A percentile compares a stretch with the other conserved stretches of the same genome.
These are phyloP conservation scores for Globisporangium acanthophoron DNA, from an alignment of 352 stramenopile genomes.

Conservation along the genomic window DNA sequence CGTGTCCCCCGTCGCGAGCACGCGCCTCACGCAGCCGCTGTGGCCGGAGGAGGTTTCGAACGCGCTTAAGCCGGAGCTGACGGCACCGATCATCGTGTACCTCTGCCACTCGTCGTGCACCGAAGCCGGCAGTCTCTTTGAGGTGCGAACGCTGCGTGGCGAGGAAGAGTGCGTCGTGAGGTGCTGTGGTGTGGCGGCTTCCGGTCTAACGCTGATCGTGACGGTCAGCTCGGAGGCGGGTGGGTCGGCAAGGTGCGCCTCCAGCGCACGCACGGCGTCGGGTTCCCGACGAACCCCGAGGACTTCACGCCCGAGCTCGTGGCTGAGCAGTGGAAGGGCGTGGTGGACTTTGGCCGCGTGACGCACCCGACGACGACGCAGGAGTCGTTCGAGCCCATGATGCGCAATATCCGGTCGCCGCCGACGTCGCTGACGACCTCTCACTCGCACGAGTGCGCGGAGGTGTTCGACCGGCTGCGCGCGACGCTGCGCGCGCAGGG, in stretches of 20 bases:
- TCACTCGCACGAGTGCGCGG: constrained; percentile 43
- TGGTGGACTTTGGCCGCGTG: constrained; percentile 58
- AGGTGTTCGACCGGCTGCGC: constrained; percentile 53
- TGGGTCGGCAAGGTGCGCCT: constrained; percentile 64
- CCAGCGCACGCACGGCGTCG: constrained; percentile 63
- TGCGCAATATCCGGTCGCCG: constrained; percentile 53
- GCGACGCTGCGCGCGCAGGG: constrained; percentile 35
- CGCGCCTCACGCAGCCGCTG: constrained; percentile 54
- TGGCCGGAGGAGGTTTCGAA: constrained; percentile 56
- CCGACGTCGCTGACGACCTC: constrained; percentile 52
- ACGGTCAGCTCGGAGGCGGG: constrained; percentile 32
- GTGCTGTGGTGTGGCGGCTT: neutral
- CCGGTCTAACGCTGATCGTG: neutral
- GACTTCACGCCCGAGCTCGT: constrained; percentile 62
- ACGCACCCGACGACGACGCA: constrained; percentile 66
- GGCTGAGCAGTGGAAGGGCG: constrained; percentile 59
- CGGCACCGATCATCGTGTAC: constrained; percentile 59
- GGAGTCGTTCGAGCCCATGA: constrained; percentile 72
- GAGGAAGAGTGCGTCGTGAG: neutral
- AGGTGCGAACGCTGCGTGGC: constrained; percentile 8
- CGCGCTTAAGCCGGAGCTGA: constrained; percentile 57
- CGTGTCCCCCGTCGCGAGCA: constrained; percentile 60
- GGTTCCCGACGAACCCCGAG: constrained; percentile 50
- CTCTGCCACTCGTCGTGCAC: constrained; percentile 50
- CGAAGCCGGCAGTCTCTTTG: constrained; percentile 49